Evolutionary conservation across 805 yeast genomes (phyloP).

Genomic region (Brettanomyces naardenensis): DNA sequence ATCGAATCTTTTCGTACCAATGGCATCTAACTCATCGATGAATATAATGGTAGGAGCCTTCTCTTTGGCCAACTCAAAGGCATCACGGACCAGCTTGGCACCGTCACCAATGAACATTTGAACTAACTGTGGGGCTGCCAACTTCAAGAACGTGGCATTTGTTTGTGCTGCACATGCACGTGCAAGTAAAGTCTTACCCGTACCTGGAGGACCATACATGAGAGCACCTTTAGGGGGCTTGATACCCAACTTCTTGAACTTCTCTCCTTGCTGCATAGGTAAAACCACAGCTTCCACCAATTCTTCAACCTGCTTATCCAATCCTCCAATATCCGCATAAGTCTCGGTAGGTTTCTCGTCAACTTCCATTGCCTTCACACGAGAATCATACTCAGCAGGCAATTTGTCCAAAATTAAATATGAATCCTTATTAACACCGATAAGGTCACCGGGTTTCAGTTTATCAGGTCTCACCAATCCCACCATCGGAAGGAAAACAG

Average conservation of each 20-base stretch:
- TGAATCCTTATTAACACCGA: slow-evolving; percentile 96
- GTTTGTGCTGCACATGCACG: slow-evolving; percentile 99
- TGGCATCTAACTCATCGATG: slow-evolving; percentile 97
- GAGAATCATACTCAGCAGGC: slow-evolving; percentile 94
- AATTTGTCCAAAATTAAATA: slow-evolving; percentile 87
- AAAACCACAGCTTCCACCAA: slow-evolving; percentile 96
- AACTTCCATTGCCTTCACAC: slow-evolving; percentile 98
- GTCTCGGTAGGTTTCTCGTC: slow-evolving; percentile 98
- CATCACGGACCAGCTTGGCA: slow-evolving; percentile 94
- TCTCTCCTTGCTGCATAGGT: slow-evolving; percentile 98
- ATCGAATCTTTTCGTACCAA: slow-evolving; percentile 97
- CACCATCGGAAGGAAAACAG: slow-evolving; percentile 90
- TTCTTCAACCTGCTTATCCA: slow-evolving; percentile 97
- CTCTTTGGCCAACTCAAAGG: slow-evolving; percentile 94
- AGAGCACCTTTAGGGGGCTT: slow-evolving; percentile 98
- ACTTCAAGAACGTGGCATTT: slow-evolving; percentile 90
- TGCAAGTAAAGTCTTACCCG: slow-evolving; percentile 95
- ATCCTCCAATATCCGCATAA: slow-evolving; percentile 95
- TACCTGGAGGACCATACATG: slow-evolving; percentile 99
- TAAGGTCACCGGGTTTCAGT: slow-evolving; percentile 95
- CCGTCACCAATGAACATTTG: slow-evolving; percentile 99
- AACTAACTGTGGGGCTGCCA: slow-evolving; percentile 97
- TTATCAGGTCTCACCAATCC: slow-evolving; percentile 89
- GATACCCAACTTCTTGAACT: slow-evolving; percentile 88
- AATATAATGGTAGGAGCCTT: slow-evolving; percentile 97